phyloP scores from a whole-genome alignment of 2,329 filamentous ascomycete species.

The Botrytis galanthina region DNA sequence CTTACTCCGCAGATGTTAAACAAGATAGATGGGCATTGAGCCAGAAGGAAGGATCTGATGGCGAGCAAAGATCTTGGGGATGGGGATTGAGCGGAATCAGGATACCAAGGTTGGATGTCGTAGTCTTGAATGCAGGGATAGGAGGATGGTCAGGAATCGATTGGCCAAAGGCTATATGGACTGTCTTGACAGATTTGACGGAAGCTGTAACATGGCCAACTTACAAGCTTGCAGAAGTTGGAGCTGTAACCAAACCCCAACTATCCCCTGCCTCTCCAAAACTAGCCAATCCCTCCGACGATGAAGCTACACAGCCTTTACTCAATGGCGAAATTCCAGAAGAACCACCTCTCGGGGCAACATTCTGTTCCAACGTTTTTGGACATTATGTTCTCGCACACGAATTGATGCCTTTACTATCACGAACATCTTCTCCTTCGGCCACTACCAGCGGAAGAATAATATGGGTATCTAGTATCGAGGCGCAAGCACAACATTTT shows the following conservation, averaged over 20 bases:
- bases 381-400: slow-evolving; percentile 91
- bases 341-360: slow-evolving; percentile 67
- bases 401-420: slow-evolving; percentile 71
- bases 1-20: slow-evolving; percentile 30
- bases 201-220: slow-evolving; percentile 72
- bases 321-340: slow-evolving; percentile 29
- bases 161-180: slow-evolving; percentile 58
- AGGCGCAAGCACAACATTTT: slow-evolving; percentile 53
- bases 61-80: slow-evolving; percentile 44
- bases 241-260: slow-evolving; percentile 54
- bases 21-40: slow-evolving; percentile 38
- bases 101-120: slow-evolving; percentile 71
- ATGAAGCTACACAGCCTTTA: slow-evolving; percentile 34
- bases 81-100: slow-evolving; percentile 44
- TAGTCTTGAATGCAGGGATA: slow-evolving; percentile 85
- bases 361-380: slow-evolving; percentile 92
- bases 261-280: slow-evolving; percentile 33
- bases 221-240: slow-evolving; percentile 65
- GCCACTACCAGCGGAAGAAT: slow-evolving; percentile 46
- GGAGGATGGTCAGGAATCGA: slow-evolving; percentile 81
- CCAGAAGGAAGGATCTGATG: slow-evolving; percentile 54
- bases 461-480: slow-evolving; percentile 84
- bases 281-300: slow-evolving; percentile 7
- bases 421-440: slow-evolving; percentile 31
- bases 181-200: slow-evolving; percentile 58